Conservation (phyloP, 2,329 filamentous ascomycete genomes). For the Neofusicoccum cordaticola region DNA sequence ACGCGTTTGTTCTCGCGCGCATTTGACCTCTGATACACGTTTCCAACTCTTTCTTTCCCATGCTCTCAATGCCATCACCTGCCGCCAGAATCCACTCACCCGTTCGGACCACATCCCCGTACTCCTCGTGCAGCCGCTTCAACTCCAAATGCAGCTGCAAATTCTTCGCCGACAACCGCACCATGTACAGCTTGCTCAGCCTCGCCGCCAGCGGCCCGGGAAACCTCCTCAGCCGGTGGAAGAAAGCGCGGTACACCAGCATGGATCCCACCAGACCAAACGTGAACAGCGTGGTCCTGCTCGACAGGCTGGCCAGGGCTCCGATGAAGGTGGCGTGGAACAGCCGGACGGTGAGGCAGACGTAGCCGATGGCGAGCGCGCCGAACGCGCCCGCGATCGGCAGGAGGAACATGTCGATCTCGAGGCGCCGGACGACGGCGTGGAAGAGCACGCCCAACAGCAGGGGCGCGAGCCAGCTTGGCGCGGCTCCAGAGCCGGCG, state of each 20-base stretch:
- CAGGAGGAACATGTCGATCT: neutral
- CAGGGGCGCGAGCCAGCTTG: neutral
- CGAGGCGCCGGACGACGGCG: neutral
- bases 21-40: no score
- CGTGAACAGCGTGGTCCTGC: neutral
- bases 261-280: neutral
- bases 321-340: neutral
- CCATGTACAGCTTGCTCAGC: constrained; percentile 24
- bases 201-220: constrained; percentile 36
- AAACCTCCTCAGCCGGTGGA: constrained; percentile 34
- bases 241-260: constrained; percentile 30
- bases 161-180: neutral
- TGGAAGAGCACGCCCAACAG: neutral
- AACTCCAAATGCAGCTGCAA: constrained; percentile 15
- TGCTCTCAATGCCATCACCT: no score
- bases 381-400: neutral
- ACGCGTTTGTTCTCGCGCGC: no score
- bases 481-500: neutral
- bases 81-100: constrained; percentile 25
- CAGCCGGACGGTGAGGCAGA: neutral
- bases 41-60: no score
- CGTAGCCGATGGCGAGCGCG: neutral
- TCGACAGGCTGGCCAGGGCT: neutral
- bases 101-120: constrained; percentile 17
- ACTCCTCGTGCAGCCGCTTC: neutral